Percentiles rank a stretch among this genome's conserved stretches.
Conservation (phyloP, 768 basidiomycete genomes). For the Boletus reticulatus region DNA sequence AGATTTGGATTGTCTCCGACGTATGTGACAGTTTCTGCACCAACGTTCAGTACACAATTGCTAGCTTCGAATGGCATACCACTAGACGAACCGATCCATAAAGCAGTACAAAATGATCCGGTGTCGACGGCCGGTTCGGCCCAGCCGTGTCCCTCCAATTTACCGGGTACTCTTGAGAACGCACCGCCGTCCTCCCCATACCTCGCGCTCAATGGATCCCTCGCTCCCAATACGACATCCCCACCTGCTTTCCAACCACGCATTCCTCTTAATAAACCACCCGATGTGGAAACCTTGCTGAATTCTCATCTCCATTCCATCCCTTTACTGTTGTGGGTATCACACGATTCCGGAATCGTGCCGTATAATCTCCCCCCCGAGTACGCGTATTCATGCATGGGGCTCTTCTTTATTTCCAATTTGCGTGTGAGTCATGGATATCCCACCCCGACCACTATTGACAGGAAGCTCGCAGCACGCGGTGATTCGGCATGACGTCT, state of each 20-base stretch:
- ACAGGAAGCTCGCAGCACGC: conserved; percentile 16
- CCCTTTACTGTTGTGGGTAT: conserved; percentile 43
- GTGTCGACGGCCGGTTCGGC: neutral
- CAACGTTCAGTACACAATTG: neutral
- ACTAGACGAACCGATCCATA: neutral
- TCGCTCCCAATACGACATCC: neutral
- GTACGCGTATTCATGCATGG: conserved; percentile 43
- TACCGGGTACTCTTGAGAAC: neutral
- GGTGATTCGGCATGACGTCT: neutral
- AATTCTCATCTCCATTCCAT: conserved; percentile 37
- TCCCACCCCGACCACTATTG: neutral
- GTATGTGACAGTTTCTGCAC: neutral
- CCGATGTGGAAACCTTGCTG: conserved; percentile 42
- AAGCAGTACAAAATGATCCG: neutral
- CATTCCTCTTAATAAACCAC: conserved; percentile 34
- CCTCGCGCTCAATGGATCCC: neutral
- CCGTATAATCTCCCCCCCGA: conserved; percentile 31
- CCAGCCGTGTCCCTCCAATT: neutral
- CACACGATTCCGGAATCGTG: conserved; percentile 32
- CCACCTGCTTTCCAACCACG: neutral
- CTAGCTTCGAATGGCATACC: neutral
- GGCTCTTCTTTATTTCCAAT: conserved; percentile 43
- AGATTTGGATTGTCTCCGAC: neutral
- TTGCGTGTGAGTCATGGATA: conserved; percentile 33
- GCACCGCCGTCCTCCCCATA: neutral